These are phyloP conservation scores for Aquilaria yunnanensis DNA, from an alignment of 345 rosid genomes.

Conservation along the genomic window DNA sequence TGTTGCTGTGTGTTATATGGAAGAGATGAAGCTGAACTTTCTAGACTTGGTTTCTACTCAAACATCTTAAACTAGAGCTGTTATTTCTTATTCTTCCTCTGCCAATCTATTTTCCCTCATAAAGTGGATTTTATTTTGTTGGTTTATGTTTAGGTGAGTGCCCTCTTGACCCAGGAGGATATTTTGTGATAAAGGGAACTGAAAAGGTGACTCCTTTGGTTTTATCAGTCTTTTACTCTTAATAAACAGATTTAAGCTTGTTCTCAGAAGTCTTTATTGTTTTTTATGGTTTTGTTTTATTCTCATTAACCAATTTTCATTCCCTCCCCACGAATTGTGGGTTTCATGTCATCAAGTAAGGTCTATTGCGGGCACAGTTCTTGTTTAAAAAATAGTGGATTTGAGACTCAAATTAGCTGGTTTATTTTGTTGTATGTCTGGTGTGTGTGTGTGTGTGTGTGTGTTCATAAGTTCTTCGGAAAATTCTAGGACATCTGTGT, in stretches of 20 bases:
- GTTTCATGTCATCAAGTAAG: too few species aligned
- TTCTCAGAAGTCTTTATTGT: conserved; percentile 3
- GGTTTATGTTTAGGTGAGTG: conserved; percentile 68
- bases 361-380: too few species aligned
- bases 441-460: too few species aligned
- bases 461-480: too few species aligned
- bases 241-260: neutral
- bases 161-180: conserved; percentile 97
- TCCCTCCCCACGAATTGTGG: too few species aligned
- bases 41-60: conserved; percentile 62
- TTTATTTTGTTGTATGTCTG: too few species aligned
- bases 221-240: neutral
- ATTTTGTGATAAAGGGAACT: conserved; percentile 82
- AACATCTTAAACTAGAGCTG: conserved; percentile 2
- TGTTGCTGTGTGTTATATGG: conserved; percentile 64
- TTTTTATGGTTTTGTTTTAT: conserved; percentile 3
- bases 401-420: too few species aligned
- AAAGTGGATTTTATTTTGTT: conserved; percentile 9
- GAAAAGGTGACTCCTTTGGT: conserved; percentile 56
- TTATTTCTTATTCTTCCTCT: neutral
- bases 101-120: neutral
- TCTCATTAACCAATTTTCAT: too few species aligned
- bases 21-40: conserved; percentile 92
- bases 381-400: too few species aligned
- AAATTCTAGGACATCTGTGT: too few species aligned